Base-by-base conservation (phyloP, 495 filamentous ascomycete species). In the Trichoderma reesei region DNA sequence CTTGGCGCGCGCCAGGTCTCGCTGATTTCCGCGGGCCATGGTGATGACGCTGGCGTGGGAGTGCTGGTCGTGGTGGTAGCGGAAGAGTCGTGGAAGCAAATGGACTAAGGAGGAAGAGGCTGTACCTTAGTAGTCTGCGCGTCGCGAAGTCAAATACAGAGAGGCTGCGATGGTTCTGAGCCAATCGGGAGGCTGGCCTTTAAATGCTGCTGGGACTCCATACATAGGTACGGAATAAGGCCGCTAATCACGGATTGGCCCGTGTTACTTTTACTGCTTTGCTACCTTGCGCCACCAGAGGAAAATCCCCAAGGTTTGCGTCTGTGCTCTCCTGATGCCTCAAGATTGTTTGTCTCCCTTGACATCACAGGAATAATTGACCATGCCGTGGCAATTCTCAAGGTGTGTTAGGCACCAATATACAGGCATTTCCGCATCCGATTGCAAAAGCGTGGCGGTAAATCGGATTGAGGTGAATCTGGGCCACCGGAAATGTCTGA, bases 1-100 rank as follows among this genome's bases (percentile, higher is more conserved):
- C 76, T 91, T 91, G 75, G 89, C 88, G 65, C 92, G 89, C 70
- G 88, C 90, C 75, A 89, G 89, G 63, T 96, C 91, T 71, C 92
- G 85, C 81, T 97, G 92, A 72, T 97, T 97, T 67, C 92, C 92
- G 73, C 92, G 89, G 65, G 92, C 85, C 92, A 96, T 96, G 41
- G 73, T 83, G n/a, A 41, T 13, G 36, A n/a, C 39, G 16, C 14
- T 61, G 3, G 59, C 6, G 16, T 54, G 13, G 26, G 5, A 31
- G 33, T n/a, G 34, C 33, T 38, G 33, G 14, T 39, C 2, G 1
- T 56, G 3, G 8, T 34, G n/a, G n/a, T 1, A 56, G 33, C 3
- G 5, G 14, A 2, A 31, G 20, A 34, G 36, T 4, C 33, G 54
- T 26, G 20, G 54, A 59, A 26, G 59, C 20, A 5, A 39, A n/a